A percentile compares a stretch with the other conserved stretches of the same genome.
These are phyloP conservation scores for Stellera chamaejasme DNA, from an alignment of 345 rosid genomes.

Conservation along the genomic window DNA sequence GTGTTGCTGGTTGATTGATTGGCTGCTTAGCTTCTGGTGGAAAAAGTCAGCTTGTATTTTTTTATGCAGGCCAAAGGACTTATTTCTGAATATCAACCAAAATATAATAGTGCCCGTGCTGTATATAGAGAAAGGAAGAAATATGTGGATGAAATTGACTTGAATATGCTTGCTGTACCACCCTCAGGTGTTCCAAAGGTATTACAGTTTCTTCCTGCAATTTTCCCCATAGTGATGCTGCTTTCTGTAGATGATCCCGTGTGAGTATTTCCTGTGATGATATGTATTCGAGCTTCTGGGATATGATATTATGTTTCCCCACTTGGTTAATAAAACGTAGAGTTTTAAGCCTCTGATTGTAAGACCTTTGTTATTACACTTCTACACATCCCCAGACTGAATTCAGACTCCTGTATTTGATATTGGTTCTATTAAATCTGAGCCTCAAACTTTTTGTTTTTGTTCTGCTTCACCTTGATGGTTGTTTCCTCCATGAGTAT, in stretches of 20 bases:
- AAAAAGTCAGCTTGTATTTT: background rate
- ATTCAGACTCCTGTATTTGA: too few relatives aligned
- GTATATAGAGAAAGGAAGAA: slow-evolving; percentile 90
- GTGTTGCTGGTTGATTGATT: slow-evolving; percentile 8
- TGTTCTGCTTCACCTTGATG: too few relatives aligned
- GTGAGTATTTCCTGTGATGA: slow-evolving; percentile 9
- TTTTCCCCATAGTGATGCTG: background rate
- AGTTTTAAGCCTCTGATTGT: too few relatives aligned
- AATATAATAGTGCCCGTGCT: slow-evolving; percentile 89
- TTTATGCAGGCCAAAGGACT: slow-evolving; percentile 85
- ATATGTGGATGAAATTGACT: slow-evolving; percentile 88
- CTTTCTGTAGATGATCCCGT: too few relatives aligned
- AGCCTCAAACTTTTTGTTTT: too few relatives aligned
- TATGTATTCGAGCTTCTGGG: background rate
- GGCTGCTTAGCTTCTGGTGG: too few relatives aligned
- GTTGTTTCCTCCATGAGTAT: too few relatives aligned
- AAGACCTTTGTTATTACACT: too few relatives aligned
- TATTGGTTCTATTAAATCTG: too few relatives aligned
- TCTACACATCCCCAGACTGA: too few relatives aligned
- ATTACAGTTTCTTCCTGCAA: background rate
- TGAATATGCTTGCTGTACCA: slow-evolving; percentile 89
- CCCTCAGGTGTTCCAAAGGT: slow-evolving; percentile 77
- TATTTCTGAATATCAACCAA: slow-evolving; percentile 82
- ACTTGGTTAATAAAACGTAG: too few relatives aligned
- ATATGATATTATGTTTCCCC: too few relatives aligned